These are phyloP conservation scores for Cladorrhinum sp. DNA, from an alignment of 2,329 filamentous ascomycete genomes.

Conservation along the genomic window DNA sequence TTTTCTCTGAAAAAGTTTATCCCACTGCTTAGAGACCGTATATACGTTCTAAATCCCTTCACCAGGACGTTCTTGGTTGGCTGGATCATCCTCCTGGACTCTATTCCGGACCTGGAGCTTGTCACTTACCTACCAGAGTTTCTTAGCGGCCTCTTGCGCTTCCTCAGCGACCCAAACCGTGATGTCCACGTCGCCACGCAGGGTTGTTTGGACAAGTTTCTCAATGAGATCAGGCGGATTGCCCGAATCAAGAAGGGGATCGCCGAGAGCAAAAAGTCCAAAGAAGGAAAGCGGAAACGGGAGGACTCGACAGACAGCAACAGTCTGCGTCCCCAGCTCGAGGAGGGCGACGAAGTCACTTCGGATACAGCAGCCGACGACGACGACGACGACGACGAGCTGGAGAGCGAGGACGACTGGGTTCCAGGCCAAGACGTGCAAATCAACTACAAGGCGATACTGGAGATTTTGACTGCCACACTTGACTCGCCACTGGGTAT, in stretches of 20 bases:
- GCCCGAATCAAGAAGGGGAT: slow-evolving; percentile 89
- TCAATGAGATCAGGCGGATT: slow-evolving; percentile 92
- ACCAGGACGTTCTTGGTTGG: slow-evolving; percentile 92
- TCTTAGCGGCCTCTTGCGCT: slow-evolving; percentile 82
- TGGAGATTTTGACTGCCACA: slow-evolving; percentile 88
- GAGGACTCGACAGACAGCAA: slow-evolving; percentile 67
- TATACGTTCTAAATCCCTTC: slow-evolving; percentile 91
- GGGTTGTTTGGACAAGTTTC: slow-evolving; percentile 80
- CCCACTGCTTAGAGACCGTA: slow-evolving; percentile 87
- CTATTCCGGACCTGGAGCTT: slow-evolving; percentile 92
- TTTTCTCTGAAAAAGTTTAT: slow-evolving; percentile 92
- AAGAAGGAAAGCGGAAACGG: slow-evolving; percentile 64
- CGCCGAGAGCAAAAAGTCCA: slow-evolving; percentile 74
- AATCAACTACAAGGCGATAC: slow-evolving; percentile 85
- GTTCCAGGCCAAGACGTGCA: slow-evolving; percentile 95
- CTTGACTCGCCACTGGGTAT: slow-evolving; percentile 77
- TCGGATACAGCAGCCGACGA: slow-evolving; percentile 58
- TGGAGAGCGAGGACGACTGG: slow-evolving; percentile 84
- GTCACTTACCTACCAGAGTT: slow-evolving; percentile 92
- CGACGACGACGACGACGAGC: slow-evolving; percentile 57
- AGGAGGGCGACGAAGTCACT: slow-evolving; percentile 59
- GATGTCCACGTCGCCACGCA: slow-evolving; percentile 97
- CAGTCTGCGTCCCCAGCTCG: slow-evolving; percentile 56
- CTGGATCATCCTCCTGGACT: slow-evolving; percentile 93
- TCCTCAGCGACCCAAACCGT: slow-evolving; percentile 83